A percentile compares a stretch with the other conserved stretches of the same genome.
These are phyloP conservation scores for Coccomyxa sp. DNA, from an alignment of 139 green algal genomes.

Conservation along the genomic window DNA sequence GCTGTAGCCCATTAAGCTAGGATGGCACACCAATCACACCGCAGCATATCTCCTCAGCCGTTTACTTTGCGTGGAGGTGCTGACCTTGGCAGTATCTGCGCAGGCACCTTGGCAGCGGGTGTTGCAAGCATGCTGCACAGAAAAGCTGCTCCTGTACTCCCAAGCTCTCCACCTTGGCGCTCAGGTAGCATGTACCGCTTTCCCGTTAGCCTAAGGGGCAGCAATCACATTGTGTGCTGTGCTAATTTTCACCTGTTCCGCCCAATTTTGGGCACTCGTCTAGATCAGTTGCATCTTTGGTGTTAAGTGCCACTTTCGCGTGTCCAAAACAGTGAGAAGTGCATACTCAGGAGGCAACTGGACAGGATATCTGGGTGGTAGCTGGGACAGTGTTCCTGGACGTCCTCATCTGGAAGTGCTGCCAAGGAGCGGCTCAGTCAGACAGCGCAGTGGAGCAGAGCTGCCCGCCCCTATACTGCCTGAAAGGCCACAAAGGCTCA, in stretches of 20 bases:
- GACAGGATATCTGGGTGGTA: constrained; percentile 22
- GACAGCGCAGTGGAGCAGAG: not conserved
- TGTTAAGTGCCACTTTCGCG: too few relatives aligned
- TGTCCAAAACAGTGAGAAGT: not conserved
- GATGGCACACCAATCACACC: not conserved
- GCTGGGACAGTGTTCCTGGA: constrained; percentile 43
- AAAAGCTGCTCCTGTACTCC: constrained; percentile 43
- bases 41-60: not conserved
- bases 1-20: not conserved
- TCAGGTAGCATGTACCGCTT: not conserved
- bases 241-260: not conserved
- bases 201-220: too few relatives aligned
- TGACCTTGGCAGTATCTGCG: not conserved
- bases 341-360: not conserved
- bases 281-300: too few relatives aligned
- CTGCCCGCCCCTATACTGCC: constrained; percentile 18
- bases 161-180: constrained; percentile 23
- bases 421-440: not conserved
- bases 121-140: constrained; percentile 13
- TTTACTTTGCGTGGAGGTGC: not conserved
- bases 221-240: too few relatives aligned
- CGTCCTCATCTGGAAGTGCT: constrained; percentile 31
- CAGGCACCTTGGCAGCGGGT: not conserved
- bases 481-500: constrained; percentile 46
- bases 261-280: not conserved